Conservation (phyloP, 164 flowering plant species). For the Malania oleifera region DNA sequence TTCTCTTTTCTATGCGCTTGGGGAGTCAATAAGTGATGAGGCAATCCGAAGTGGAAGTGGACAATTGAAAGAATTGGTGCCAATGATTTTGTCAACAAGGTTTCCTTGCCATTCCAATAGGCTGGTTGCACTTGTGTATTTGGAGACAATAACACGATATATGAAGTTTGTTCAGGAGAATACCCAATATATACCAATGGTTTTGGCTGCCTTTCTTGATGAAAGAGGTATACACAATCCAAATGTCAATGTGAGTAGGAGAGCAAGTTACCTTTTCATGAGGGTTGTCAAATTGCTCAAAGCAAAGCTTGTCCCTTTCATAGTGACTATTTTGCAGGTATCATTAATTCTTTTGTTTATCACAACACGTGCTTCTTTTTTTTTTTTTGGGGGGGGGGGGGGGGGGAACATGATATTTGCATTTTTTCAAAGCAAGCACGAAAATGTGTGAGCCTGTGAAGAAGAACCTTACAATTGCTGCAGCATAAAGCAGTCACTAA, state of each 20-base stretch:
- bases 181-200: conserved; percentile 61
- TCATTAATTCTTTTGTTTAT: not conserved
- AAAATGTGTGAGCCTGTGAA: too few relatives aligned
- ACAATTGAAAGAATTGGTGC: conserved; percentile 60
- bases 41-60: conserved; percentile 68
- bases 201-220: conserved; percentile 82
- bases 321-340: conserved; percentile 91
- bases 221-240: conserved; percentile 93
- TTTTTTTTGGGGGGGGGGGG: too few relatives aligned
- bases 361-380: not conserved
- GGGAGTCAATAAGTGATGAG: conserved; percentile 84
- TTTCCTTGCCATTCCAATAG: conserved; percentile 88
- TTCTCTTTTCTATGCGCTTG: conserved; percentile 78
- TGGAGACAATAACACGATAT: conserved; percentile 85
- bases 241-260: conserved; percentile 70
- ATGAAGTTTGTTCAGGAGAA: conserved; percentile 77
- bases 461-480: too few relatives aligned
- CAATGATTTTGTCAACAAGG: conserved; percentile 69
- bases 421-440: too few relatives aligned
- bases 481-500: too few relatives aligned
- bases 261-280: conserved; percentile 97
- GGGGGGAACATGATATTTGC: too few relatives aligned
- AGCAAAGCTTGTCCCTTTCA: conserved; percentile 82
- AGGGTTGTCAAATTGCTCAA: conserved; percentile 80
- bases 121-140: conserved; percentile 80